Evolutionary conservation across 2,329 filamentous ascomycete species (phyloP).

Genomic region (Orbilia oligospora): DNA sequence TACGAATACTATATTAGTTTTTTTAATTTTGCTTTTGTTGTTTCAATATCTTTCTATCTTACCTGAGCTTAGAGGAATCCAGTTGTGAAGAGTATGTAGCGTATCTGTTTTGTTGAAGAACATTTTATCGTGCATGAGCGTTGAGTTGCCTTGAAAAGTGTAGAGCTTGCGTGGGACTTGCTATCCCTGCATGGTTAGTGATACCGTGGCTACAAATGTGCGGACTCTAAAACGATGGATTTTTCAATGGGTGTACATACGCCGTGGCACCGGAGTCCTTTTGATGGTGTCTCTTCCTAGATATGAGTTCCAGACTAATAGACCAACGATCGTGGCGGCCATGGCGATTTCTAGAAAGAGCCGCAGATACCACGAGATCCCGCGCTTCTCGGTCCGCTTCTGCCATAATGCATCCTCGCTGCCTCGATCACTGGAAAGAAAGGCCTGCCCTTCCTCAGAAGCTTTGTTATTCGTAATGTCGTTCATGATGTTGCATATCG

Average conservation of each 20-base stretch:
- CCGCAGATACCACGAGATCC: conserved; percentile 63
- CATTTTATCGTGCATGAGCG: conserved; percentile 66
- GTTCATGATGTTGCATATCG: conserved; percentile 45
- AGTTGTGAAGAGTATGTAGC: conserved; percentile 66
- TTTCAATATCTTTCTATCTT: conserved; percentile 10
- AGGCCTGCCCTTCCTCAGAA: conserved; percentile 65
- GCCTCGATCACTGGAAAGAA: conserved; percentile 62
- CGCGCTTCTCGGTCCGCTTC: conserved; percentile 33
- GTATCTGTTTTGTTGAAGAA: conserved; percentile 66
- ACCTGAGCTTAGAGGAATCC: conserved; percentile 66
- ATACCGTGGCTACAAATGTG: neutral
- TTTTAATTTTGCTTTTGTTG: neutral
- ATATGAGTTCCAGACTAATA: conserved; percentile 63
- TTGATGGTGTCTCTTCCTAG: conserved; percentile 52
- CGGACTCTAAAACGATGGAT: neutral
- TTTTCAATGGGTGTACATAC: conserved; percentile 62
- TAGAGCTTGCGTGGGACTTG: conserved; percentile 66
- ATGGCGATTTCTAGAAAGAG: conserved; percentile 65
- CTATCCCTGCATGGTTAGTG: conserved; percentile 38
- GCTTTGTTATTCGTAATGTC: conserved; percentile 61
- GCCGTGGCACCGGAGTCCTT: conserved; percentile 65
- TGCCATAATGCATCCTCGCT: conserved; percentile 41
- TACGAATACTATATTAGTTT: conserved; percentile 28
- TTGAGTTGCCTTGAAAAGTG: conserved; percentile 65
- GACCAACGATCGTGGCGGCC: conserved; percentile 64